A percentile compares a stretch with the other conserved stretches of the same genome.
Evolutionary conservation across 192 early-diverging fungal species (phyloP).

Genomic region (Linnemannia hyalina): DNA sequence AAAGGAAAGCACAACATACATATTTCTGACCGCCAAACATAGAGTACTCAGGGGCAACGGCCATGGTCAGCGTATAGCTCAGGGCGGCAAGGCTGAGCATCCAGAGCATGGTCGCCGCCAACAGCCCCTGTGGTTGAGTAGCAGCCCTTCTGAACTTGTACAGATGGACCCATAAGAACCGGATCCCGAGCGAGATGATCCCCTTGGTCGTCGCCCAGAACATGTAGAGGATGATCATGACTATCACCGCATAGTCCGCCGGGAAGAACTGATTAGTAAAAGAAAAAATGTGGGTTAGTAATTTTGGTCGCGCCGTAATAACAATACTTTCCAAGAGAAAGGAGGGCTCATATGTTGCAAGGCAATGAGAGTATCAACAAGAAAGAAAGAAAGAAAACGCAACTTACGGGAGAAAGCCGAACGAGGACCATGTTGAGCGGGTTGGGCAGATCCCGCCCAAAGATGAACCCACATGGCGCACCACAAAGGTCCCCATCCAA

Average conservation of each 20-base stretch:
- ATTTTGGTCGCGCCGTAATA: neutral
- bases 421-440: constrained; percentile 65
- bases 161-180: constrained; percentile 69
- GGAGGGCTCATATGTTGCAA: neutral
- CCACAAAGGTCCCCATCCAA: constrained; percentile 64
- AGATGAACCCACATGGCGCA: constrained; percentile 67
- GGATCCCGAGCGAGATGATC: constrained; percentile 65
- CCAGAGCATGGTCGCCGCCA: constrained; percentile 61
- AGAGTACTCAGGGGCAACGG: constrained; percentile 71
- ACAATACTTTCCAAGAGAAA: neutral
- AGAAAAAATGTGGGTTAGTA: neutral
- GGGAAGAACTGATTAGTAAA: constrained; percentile 59
- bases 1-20: constrained; percentile 46
- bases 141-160: constrained; percentile 60
- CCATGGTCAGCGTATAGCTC: constrained; percentile 65
- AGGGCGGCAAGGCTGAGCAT: constrained; percentile 67
- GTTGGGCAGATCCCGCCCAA: constrained; percentile 63
- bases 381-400: neutral
- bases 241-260: constrained; percentile 66
- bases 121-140: constrained; percentile 71
- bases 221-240: constrained; percentile 64
- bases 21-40: constrained; percentile 74
- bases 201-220: constrained; percentile 68
- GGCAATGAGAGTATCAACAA: neutral
- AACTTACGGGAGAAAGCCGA: constrained; percentile 59